These are phyloP conservation scores for Penicillium maclennaniae DNA, from an alignment of 495 filamentous ascomycete genomes.

Conservation along the genomic window DNA sequence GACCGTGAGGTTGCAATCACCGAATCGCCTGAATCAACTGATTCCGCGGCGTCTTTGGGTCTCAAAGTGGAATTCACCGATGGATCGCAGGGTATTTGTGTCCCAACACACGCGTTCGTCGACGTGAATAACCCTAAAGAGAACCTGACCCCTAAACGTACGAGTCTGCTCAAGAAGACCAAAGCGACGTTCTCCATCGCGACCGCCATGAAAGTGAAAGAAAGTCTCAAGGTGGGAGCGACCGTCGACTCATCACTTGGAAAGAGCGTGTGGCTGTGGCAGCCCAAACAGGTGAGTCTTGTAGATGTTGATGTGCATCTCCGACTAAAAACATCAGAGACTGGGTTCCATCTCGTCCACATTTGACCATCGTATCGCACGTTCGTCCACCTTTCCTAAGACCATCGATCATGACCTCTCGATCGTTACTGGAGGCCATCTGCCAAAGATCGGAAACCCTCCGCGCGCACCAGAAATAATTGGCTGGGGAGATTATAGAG, in stretches of 20 bases:
- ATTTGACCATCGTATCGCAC: conserved; percentile 10
- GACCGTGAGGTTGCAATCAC: conserved; percentile 11
- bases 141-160: conserved; percentile 1
- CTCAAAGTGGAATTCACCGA: conserved; percentile 14
- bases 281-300: conserved; percentile 11
- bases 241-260: conserved; percentile 9
- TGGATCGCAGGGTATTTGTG: conserved; percentile 11
- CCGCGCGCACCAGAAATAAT: conserved; percentile 9
- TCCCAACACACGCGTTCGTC: conserved; percentile 18
- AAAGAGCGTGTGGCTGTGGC: conserved; percentile 13
- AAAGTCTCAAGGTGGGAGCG: conserved; percentile 1
- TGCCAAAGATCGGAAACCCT: conserved; percentile 9
- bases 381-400: conserved; percentile 7
- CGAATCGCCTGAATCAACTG: background rate
- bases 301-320: background rate
- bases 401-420: conserved; percentile 15
- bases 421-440: conserved; percentile 9
- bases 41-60: conserved; percentile 7
- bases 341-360: conserved; percentile 10
- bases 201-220: conserved; percentile 6
- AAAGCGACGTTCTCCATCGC: conserved; percentile 9
- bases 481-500: conserved; percentile 14
- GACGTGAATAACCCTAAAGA: conserved; percentile 6
- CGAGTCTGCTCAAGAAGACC: background rate
- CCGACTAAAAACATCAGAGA: conserved; percentile 7